These are phyloP conservation scores for Tetraselmis chui DNA, from an alignment of 139 green algal species.

Conservation along the genomic window DNA sequence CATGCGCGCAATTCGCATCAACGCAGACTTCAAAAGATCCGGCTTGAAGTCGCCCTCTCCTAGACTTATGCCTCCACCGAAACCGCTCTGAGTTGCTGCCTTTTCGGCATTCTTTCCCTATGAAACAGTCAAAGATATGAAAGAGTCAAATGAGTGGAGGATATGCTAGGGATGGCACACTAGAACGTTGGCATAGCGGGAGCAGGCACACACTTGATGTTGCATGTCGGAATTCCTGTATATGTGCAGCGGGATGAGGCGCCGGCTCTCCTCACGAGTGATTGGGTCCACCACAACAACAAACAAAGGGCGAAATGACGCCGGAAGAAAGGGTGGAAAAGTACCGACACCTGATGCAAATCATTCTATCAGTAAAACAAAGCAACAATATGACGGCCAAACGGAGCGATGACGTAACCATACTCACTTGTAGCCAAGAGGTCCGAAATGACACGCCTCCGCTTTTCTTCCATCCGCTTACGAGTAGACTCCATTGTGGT, in stretches of 20 bases:
- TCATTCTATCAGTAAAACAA: background rate
- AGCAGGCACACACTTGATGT: background rate
- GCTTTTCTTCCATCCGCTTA: background rate
- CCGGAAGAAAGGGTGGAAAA: background rate
- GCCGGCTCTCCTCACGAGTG: background rate
- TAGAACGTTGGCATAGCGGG: background rate
- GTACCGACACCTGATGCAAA: background rate
- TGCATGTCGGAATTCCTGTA: background rate
- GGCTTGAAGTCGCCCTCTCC: background rate
- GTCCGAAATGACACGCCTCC: background rate
- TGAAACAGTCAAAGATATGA: no score
- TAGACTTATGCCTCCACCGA: background rate
- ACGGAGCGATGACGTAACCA: background rate
- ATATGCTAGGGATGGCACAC: background rate
- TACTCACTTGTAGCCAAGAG: background rate
- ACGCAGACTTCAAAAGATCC: background rate
- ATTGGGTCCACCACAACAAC: background rate
- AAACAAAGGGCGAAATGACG: background rate
- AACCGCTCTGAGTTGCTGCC: background rate
- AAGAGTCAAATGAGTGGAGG: no score
- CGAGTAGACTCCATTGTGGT: background rate
- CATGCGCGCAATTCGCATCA: background rate
- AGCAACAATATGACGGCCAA: background rate
- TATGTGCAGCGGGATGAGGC: background rate
- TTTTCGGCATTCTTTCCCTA: background rate